Base-by-base conservation (phyloP, 768 basidiomycete genomes). In the Leccinum rimulosum region DNA sequence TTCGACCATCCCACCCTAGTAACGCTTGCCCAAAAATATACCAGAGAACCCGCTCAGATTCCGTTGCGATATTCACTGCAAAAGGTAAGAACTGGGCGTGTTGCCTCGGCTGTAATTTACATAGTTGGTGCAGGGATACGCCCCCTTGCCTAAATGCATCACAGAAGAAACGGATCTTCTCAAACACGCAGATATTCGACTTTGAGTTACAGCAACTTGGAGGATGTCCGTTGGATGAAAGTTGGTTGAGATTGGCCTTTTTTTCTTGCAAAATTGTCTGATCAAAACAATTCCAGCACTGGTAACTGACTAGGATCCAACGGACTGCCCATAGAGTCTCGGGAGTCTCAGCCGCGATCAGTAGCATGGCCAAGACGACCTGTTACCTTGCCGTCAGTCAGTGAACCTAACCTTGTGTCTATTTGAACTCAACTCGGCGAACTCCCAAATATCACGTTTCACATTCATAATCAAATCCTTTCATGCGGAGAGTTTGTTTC, bases 131-230 rank as follows among this genome's bases (percentile, higher is more conserved):
- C 49, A 63, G 68, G 56, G 53, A 28, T 89, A 78, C 64, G 75
- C 88, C 31, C 84, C 86, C 2, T 74, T 91, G 0, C 87, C 88
- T 5, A 90, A 90, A 70, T 85, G 30, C 86, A 5, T 76, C 78
- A 14, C 82, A 77, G 0, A 75, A 78, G 27, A 56, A 72, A 2
- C 77, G 88, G 25, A 87, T 91, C 62, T 64, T 75, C 30, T 74
- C 79, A 2, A 91, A 92, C 68, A 74, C 78, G 3, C 71, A 86
- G 28, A 74, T 91, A 4, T 92, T 81, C 63, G 82, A 87, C 65
- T 90, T 89, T 60, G 78, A 80, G 56, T 75, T 90, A 3, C 69
- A 73, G 9, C 63, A 73, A 15, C 22, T 22, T 22, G 22, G 75
- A 78, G 6, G 86, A 87, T 51, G 76, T 90, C 57, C 73, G 84